Evolutionary conservation across 306 rosid species (phyloP), one percentile per base, ranked within the genome.

Genomic region (Arachis hypogaea): DNA sequence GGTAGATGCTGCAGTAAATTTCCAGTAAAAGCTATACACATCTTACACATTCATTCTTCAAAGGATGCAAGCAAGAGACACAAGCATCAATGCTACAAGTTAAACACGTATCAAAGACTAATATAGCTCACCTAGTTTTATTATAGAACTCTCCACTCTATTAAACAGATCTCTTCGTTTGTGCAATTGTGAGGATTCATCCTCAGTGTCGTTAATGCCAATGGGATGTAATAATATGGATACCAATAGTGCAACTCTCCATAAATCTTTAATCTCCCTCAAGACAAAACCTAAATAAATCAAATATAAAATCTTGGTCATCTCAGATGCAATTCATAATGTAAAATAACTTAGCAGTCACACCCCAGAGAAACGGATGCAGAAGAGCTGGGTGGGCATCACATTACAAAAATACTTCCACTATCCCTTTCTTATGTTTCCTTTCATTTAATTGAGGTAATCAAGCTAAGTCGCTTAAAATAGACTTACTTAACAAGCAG

Each of bases 221-320:
- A 77, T 59, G 66, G 91, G 84, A 85, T 89, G 80, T 73, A 89
- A 69, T 49, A 91, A 41, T 6, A 86, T 78, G 47, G 97, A 86
- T 77, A 94, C 76, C 83, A 91, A 76, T 75, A 94, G 73, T 47
- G 96, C 88, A 69, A 85, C 96, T 78, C 89, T 87, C 98, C 98
- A 91, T 75, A 85, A 89, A 52, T 84, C 91, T 85, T 55, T 92
- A 50, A 92, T 77, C 83, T 94, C 93, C 74, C 89, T 82, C 65
- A 91, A 80, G 75, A 91, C 89, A 78, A 91, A 82, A 54, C 96
- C 98, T 93, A 85, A 6, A 68, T 54, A 62, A 78, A 74, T 74
- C 9, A 66, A 81, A 71, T 59, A 75, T 61, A 43, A 71, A 76
- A 61, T 22, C 42, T 74, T 54, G 66, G 59, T 51, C 70, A 75